Evolutionary conservation across 2,329 filamentous ascomycete species (phyloP), one percentile per base, ranked within the genome.

Genomic region (Sporothrix pallida): DNA sequence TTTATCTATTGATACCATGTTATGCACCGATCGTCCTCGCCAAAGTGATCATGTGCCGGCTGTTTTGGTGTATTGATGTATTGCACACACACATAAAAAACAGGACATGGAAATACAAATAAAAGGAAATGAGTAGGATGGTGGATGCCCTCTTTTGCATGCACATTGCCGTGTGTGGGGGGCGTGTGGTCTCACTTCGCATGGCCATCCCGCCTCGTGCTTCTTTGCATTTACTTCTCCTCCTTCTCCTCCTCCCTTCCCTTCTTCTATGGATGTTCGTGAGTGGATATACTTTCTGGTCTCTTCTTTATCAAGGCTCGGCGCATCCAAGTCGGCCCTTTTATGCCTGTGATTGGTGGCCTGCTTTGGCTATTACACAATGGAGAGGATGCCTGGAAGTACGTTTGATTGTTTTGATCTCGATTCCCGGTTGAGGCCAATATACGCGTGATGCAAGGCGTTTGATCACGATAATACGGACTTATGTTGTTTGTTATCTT

Each of bases 271-370:
- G 9, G 52, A 23, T 20, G 20, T 65, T 37, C 44, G 20, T 5
- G 65, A 52, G 15, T 12, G 20, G 12, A 12, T 44, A 50, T 31
- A 13, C 26, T 6, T 58, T 9, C 23, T 50, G 48, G 20, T 5
- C 10, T 44, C 20, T 37, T 37, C 4, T 37, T 37, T 46, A 48
- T 70, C 20, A 15, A 8, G 44, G 48, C 52, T 46, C 48, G 23
- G 50, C 20, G 13, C 37, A 2, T 20, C 20, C 31, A 46, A 70
- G 68, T 70, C 68, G 68, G 68, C 52, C 68, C 68, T 70, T 70
- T 70, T 70, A 44, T 70, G 52, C 6, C 52, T 70, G 68, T 58
- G 52, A 60, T 60, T 70, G 68, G 68, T 60, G 37, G 37, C 60
- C 42, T 50, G 63, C 37, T 23, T 17, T 7, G 7, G 23, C 15